Base-by-base conservation (phyloP, 768 basidiomycete genomes). In the Trametes meyenii region DNA sequence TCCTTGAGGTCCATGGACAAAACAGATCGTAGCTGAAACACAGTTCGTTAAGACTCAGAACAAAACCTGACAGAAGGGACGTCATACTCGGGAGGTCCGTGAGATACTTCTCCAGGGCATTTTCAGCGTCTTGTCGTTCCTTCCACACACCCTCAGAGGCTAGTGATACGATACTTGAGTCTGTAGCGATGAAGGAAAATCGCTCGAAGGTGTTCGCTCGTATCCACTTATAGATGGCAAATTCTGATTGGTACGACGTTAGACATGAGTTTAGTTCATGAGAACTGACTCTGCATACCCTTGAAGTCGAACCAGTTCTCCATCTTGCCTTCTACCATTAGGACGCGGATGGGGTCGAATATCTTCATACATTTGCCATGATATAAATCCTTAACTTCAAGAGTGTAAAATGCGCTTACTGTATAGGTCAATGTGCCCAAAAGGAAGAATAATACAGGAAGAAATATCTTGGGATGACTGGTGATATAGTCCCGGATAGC, bases 361-460 rank as follows among this genome's bases (percentile, higher is more conserved):
- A 98, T 84, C 90, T 96, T 63, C 0, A 38, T 35, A 13, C 23
- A 26, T 33, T 26, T 42, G 38, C 24, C 10, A 12, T 11, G 19
- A 16, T 10, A 39, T 16, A 21, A 2, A 5, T 8, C n/a, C 19
- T 26, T 23, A 2, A 3, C 6, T 5, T 3, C 21, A 17, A 5
- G 42, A 5, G 19, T 7, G 29, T 11, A 23, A 35, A 0, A 21
- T 46, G n/a, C 75, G 29, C 86, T 61, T 64, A 93, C 94, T 6
- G 92, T 89, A 71, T 96, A 97, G 21, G 92, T 92, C 39, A 98
- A 67, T 2, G 89, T 88, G 12, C 95, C 96, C n/a, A 98, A 72
- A 2, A 98, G 75, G 73, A 98, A 97, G 44, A 94, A 83, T 2
- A 94, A 61, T 17, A 94, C 73, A 0, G 94, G 94, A 3, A 95